Conservation (phyloP, 2,329 filamentous ascomycete genomes). For the Cercospora janseana region DNA sequence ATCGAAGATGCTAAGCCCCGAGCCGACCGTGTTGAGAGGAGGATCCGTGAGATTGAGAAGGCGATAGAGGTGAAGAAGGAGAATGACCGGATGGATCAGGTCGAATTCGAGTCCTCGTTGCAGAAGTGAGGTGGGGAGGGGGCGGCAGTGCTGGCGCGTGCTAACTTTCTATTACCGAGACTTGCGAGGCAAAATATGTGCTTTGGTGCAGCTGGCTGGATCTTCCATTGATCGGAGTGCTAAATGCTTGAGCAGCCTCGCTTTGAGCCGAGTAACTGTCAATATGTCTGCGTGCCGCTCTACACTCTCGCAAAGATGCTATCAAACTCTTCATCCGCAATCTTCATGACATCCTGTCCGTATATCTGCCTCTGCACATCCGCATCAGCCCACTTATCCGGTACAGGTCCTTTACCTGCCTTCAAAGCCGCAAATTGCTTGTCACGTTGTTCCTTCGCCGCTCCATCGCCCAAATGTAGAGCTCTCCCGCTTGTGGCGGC, state of each 20-base stretch:
- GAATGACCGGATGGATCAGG: not conserved
- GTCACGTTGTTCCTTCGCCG: conserved; percentile 59
- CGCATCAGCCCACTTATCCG: conserved; percentile 54
- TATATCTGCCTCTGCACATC: conserved; percentile 53
- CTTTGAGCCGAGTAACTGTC: too few species aligned
- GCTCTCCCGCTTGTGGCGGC: conserved; percentile 55
- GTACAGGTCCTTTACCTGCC: conserved; percentile 43
- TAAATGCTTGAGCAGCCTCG: too few species aligned
- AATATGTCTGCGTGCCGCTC: too few species aligned
- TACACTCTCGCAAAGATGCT: conserved; percentile 34
- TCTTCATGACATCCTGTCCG: conserved; percentile 46
- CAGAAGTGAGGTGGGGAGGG: too few species aligned
- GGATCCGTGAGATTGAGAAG: not conserved
- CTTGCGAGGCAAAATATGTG: too few species aligned
- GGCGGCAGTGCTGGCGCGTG: too few species aligned
- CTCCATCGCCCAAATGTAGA: conserved; percentile 58
- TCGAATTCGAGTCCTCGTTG: not conserved
- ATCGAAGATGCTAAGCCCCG: not conserved
- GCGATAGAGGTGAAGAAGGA: not conserved
- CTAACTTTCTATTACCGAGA: too few species aligned
- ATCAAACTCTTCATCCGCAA: conserved; percentile 47
- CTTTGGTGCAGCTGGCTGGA: too few species aligned
- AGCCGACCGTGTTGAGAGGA: not conserved
- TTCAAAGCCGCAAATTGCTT: conserved; percentile 53
- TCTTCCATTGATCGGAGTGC: too few species aligned